Base-by-base conservation (phyloP, 495 filamentous ascomycete genomes). In the Achaetomiella virescens region DNA sequence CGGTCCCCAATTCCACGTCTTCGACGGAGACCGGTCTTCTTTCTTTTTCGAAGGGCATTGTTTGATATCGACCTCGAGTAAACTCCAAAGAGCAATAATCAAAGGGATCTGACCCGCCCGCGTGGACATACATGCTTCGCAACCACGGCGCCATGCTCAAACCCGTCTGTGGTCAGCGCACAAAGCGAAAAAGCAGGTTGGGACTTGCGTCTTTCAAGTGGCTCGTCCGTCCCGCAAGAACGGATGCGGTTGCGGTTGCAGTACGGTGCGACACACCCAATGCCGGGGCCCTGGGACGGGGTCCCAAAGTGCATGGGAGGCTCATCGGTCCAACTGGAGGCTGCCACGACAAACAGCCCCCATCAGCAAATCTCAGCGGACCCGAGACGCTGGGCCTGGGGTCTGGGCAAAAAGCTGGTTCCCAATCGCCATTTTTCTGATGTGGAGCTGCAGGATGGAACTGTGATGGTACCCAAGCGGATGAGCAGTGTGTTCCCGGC, bases 281-380 rank as follows among this genome's bases (percentile, higher is more conserved):
- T 64, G 22, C 68, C 65, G 17, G 27, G 37, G 50, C 42, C 25
- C 2, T 22, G 38, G 48, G 6, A 38, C 36, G 14, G 48, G 20
- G 12, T 9, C 27, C 27, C 27, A 31, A 31, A 38, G 33, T 24
- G 48, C 20, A 37, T 43, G 37, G 17, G 50, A 15, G 5, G 6
- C 2, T 15, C 20, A 18, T 14, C 44, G 15, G 21, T 27, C 52
- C 52, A 55, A 55, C 43, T 40, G 22, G 33, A 41, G 11, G 25
- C 44, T 35, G 52, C 52, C 52, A 55, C 52, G 52, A 55, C 44
- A 42, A 41, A 40, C 21, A 9, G 9, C 22, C 3, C 9, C 3
- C 29, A 20, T 33, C 21, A 29, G 33, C 33, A 38, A 54, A 11
- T 40, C 46, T 40, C 40, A 11, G 20, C 41, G 18, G 7, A 11